Percentiles rank a stretch among this genome's conserved stretches.
Conservation (phyloP, 169 alveolate genomes). For the Babesia sp. region DNA sequence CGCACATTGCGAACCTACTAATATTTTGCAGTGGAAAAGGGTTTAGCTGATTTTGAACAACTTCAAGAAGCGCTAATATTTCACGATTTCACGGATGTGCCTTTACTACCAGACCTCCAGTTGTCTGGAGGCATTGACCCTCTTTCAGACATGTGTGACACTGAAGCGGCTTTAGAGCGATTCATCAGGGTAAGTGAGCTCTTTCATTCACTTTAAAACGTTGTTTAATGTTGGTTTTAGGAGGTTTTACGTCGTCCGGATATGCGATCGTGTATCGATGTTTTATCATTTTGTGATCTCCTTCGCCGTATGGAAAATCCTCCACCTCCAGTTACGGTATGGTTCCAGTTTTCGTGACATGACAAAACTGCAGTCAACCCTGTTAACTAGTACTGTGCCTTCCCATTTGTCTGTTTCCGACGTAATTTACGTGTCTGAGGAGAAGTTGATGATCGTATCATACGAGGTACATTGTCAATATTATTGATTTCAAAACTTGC, state of each 20-base stretch:
- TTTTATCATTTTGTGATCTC: conserved; percentile 48
- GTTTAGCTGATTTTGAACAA: conserved; percentile 56
- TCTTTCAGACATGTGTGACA: conserved; percentile 25
- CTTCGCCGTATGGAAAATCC: conserved; percentile 32
- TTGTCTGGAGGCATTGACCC: conserved; percentile 43
- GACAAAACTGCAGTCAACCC: conserved; percentile 8
- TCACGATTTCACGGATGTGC: conserved; percentile 53
- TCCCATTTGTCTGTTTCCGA: conserved; percentile 61
- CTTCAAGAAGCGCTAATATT: conserved; percentile 39
- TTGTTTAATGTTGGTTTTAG: background rate
- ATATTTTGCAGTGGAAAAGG: conserved; percentile 33
- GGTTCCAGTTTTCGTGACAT: background rate
- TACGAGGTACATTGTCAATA: conserved; percentile 32
- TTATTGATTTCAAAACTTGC: background rate
- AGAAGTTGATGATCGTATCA: conserved; percentile 34
- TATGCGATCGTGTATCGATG: conserved; percentile 37
- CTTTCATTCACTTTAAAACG: too few relatives aligned
- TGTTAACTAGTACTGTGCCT: conserved; percentile 11
- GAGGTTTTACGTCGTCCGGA: conserved; percentile 64
- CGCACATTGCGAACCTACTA: background rate
- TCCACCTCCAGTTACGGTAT: conserved; percentile 42
- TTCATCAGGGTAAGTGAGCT: conserved; percentile 37
- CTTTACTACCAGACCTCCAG: conserved; percentile 58
- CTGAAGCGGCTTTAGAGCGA: conserved; percentile 33
- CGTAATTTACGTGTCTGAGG: conserved; percentile 13